Conservation (phyloP, 75 land plant species). For the Ceratopteris richardii region DNA sequence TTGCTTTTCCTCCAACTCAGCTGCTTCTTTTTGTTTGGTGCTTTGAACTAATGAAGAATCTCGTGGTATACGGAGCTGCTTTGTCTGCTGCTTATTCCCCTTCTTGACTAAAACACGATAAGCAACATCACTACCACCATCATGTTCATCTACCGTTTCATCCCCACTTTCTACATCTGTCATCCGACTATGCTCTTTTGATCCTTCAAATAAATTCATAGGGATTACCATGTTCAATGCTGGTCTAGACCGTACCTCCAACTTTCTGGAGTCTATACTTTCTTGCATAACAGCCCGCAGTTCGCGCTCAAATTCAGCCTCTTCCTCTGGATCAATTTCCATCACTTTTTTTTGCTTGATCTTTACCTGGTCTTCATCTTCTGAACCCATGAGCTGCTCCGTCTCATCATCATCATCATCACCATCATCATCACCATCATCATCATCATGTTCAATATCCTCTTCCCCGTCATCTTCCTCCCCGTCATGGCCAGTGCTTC, state of each 20-base stretch:
- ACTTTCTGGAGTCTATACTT: constrained; percentile 86
- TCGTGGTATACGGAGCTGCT: constrained; percentile 78
- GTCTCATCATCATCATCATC: constrained; percentile 65
- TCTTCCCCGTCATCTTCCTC: constrained; percentile 73
- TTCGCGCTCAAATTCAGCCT: constrained; percentile 86
- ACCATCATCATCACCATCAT: constrained; percentile 62
- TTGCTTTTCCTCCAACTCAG: constrained; percentile 94
- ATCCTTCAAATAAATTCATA: constrained; percentile 77
- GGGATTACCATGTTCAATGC: constrained; percentile 87
- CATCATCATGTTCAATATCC: constrained; percentile 46
- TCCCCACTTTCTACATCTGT: constrained; percentile 45
- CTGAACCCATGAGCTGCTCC: constrained; percentile 49
- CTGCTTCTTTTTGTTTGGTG: constrained; percentile 95
- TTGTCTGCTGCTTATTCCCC: constrained; percentile 92
- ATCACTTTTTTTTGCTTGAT: constrained; percentile 58
- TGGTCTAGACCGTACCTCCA: constrained; percentile 71
- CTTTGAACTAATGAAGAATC: constrained; percentile 92
- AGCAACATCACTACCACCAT: constrained; percentile 46
- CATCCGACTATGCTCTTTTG: constrained; percentile 33
- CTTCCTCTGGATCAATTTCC: constrained; percentile 76
- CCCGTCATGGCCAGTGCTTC: constrained; percentile 55
- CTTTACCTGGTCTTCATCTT: constrained; percentile 82
- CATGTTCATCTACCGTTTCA: constrained; percentile 38
- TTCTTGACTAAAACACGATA: constrained; percentile 87
- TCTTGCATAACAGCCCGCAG: constrained; percentile 86